A percentile compares a stretch with the other conserved stretches of the same genome.
Conservation (phyloP, 129 eudicot species). For the Escallonia rubra region DNA sequence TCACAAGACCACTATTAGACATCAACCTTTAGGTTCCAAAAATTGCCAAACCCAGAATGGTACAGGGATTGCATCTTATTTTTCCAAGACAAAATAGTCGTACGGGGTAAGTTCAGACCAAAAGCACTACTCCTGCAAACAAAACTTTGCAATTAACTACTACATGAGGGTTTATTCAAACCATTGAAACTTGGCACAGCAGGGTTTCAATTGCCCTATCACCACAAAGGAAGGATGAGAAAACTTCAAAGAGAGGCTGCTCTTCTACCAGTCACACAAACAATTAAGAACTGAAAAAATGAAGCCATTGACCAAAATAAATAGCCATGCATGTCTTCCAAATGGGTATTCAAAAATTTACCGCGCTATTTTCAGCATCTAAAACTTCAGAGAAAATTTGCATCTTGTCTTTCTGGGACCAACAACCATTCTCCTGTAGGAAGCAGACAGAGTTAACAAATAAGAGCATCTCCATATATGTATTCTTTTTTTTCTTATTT, state of each 20-base stretch:
- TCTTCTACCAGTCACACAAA: background rate
- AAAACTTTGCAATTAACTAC: background rate
- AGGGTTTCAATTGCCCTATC: background rate
- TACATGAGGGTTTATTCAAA: background rate
- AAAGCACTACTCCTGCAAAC: background rate
- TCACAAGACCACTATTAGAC: no score
- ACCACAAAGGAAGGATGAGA: background rate
- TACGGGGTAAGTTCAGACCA: background rate
- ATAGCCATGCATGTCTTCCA: background rate
- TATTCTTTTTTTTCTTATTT: background rate
- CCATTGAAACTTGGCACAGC: background rate
- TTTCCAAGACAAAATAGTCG: background rate
- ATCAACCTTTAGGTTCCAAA: no score
- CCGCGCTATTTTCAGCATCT: conserved; percentile 42
- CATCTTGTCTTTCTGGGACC: conserved; percentile 34
- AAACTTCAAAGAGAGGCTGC: background rate
- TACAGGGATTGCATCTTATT: background rate
- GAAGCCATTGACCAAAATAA: background rate
- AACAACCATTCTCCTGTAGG: conserved; percentile 45
- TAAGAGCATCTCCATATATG: conserved; percentile 4
- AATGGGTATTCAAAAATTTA: conserved; percentile 19
- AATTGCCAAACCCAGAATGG: background rate
- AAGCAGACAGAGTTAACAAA: conserved; percentile 21
- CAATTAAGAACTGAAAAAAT: background rate
- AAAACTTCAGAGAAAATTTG: conserved; percentile 40